These are phyloP conservation scores for Astrothelium macrocarpum DNA, from an alignment of 495 filamentous ascomycete species.

Conservation along the genomic window DNA sequence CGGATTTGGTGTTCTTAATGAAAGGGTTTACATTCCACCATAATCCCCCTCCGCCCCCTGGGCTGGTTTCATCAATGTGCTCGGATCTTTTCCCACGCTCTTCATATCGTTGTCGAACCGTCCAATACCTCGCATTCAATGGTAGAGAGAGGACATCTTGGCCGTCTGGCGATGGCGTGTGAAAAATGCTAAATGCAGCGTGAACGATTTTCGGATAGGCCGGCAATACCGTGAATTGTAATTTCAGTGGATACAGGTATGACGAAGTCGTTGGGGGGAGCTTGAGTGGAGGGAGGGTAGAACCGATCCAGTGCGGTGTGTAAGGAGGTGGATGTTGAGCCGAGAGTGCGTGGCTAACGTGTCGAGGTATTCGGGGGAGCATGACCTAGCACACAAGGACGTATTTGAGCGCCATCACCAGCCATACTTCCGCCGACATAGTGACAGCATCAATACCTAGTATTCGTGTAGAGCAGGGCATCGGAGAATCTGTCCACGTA, in stretches of 20 bases:
- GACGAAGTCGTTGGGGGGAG: not conserved
- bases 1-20: not conserved
- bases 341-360: not conserved
- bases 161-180: not conserved
- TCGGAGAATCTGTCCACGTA: not conserved
- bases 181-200: not conserved
- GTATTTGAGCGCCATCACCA: too few species aligned
- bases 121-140: not conserved
- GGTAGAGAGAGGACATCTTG: not conserved
- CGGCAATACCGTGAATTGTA: not conserved
- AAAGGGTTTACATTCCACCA: conserved; percentile 3
- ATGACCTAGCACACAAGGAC: too few species aligned
- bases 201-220: not conserved
- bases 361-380: not conserved
- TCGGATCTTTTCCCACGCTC: not conserved
- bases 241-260: not conserved
- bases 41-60: not conserved
- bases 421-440: too few species aligned
- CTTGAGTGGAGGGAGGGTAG: not conserved
- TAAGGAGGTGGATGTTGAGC: not conserved
- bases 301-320: not conserved
- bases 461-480: too few species aligned
- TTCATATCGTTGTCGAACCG: not conserved
- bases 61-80: not conserved
- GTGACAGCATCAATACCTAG: too few species aligned